Evolutionary conservation across 2,329 filamentous ascomycete genomes (phyloP).

Genomic region (Xylaria sp.): DNA sequence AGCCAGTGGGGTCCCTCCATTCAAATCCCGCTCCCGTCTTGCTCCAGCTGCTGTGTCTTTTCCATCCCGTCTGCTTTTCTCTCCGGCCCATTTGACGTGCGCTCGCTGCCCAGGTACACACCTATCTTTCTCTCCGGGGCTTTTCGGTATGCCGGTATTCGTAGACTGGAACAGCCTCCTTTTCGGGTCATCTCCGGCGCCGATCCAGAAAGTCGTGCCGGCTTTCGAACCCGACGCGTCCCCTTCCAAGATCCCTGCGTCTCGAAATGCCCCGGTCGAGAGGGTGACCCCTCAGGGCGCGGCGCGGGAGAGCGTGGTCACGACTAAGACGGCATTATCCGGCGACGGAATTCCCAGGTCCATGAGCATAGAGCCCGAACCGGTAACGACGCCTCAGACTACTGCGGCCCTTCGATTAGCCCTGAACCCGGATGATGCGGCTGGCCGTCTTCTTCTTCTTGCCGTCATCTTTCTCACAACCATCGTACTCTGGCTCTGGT

Average conservation of each 20-base stretch:
- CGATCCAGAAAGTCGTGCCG: conserved; percentile 8
- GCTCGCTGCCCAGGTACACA: neutral
- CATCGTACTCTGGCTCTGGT: conserved; percentile 15
- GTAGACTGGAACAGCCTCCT: conserved; percentile 23
- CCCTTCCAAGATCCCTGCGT: neutral
- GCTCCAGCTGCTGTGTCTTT: neutral
- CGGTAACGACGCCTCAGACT: neutral
- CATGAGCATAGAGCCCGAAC: neutral
- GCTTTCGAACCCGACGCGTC: conserved; percentile 13
- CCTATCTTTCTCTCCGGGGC: conserved; percentile 9
- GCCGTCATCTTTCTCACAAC: conserved; percentile 15
- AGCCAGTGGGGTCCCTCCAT: neutral
- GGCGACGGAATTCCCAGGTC: neutral
- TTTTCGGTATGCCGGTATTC: conserved; percentile 21
- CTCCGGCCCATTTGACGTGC: neutral
- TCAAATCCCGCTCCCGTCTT: neutral
- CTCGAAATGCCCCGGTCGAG: conserved; percentile 1
- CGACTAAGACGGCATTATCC: neutral
- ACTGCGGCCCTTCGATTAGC: neutral
- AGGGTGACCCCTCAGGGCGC: neutral
- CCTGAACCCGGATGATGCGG: neutral
- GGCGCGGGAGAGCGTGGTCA: neutral
- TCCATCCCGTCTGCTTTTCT: neutral
- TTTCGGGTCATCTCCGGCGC: conserved; percentile 13
- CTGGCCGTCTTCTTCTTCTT: conserved; percentile 11